Percentiles rank a stretch among this genome's conserved stretches.
phyloP scores from a whole-genome alignment of 2,329 filamentous ascomycete species.

The Lasiodiplodia sp. region DNA sequence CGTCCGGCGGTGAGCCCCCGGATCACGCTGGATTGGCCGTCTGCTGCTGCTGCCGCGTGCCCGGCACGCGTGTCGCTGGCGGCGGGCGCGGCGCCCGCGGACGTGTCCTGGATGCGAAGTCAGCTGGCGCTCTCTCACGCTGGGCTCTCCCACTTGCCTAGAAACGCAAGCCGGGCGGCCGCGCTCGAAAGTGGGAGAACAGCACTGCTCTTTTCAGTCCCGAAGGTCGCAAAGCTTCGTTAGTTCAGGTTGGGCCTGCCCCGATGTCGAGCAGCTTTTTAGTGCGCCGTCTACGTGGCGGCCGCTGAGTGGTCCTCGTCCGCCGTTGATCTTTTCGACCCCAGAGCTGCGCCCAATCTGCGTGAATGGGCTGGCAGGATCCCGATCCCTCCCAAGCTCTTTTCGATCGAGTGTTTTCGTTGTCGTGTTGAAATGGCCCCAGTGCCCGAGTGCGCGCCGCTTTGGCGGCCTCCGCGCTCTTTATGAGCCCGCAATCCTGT shows the following conservation, averaged over 20 bases:
- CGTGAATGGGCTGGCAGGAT: conserved; percentile 34
- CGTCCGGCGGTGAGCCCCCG: conserved; percentile 19
- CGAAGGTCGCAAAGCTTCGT: conserved; percentile 23
- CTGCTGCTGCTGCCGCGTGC: not conserved
- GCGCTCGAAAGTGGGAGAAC: conserved; percentile 14
- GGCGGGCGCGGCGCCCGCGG: not conserved
- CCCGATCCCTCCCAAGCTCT: conserved; percentile 31
- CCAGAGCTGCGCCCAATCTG: conserved; percentile 35
- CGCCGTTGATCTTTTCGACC: conserved; percentile 43
- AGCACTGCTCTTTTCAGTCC: conserved; percentile 28
- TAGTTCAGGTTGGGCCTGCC: conserved; percentile 30
- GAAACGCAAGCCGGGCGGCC: conserved; percentile 15
- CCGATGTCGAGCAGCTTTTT: conserved; percentile 29
- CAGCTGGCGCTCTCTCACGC: not conserved
- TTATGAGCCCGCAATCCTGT: conserved; percentile 24
- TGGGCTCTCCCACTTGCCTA: conserved; percentile 12
- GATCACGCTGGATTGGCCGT: conserved; percentile 3
- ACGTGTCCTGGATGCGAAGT: conserved; percentile 2
- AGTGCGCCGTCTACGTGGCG: conserved; percentile 46
- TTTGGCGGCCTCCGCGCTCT: conserved; percentile 8
- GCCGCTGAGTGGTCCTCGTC: conserved; percentile 51
- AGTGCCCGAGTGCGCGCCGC: not conserved
- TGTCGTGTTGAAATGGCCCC: not conserved
- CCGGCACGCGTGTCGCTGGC: not conserved
- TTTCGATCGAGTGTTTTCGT: conserved; percentile 20